These are phyloP conservation scores for Cordyceps pruinosa DNA, from an alignment of 2,329 filamentous ascomycete species.

Conservation along the genomic window DNA sequence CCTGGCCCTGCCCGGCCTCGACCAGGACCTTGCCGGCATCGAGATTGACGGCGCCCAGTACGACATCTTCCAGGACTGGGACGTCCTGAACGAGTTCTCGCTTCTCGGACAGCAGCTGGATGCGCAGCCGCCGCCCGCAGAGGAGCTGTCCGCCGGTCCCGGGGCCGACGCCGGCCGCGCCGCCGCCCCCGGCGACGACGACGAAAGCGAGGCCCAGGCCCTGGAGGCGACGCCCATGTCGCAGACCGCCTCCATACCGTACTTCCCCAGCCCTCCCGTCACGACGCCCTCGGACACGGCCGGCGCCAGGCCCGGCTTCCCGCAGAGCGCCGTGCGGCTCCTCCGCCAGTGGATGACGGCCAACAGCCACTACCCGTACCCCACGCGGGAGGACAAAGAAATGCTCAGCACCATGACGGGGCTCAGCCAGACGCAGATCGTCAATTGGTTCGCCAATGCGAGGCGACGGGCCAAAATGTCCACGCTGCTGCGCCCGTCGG, in stretches of 20 bases:
- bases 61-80: conserved; percentile 9
- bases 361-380: conserved; percentile 73
- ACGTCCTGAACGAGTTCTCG: conserved; percentile 5
- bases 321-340: conserved; percentile 65
- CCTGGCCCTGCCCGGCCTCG: conserved; percentile 3
- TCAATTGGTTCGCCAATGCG: conserved; percentile 84
- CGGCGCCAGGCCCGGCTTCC: conserved; percentile 35
- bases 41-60: background rate
- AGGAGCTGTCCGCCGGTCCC: background rate
- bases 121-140: background rate
- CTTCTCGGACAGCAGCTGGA: background rate
- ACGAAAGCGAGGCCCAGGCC: too few relatives aligned
- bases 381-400: conserved; percentile 74
- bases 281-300: background rate
- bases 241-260: background rate
- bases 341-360: conserved; percentile 73
- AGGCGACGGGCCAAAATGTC: conserved; percentile 68
- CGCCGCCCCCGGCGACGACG: background rate
- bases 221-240: background rate
- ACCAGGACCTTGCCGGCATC: background rate
- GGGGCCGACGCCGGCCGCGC: background rate
- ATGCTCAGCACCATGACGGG: conserved; percentile 66
- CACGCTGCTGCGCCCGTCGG: conserved; percentile 55
- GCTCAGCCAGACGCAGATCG: conserved; percentile 69
- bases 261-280: background rate